Conservation (phyloP, 768 basidiomycete genomes). For the Cystobasidium ongulense region DNA sequence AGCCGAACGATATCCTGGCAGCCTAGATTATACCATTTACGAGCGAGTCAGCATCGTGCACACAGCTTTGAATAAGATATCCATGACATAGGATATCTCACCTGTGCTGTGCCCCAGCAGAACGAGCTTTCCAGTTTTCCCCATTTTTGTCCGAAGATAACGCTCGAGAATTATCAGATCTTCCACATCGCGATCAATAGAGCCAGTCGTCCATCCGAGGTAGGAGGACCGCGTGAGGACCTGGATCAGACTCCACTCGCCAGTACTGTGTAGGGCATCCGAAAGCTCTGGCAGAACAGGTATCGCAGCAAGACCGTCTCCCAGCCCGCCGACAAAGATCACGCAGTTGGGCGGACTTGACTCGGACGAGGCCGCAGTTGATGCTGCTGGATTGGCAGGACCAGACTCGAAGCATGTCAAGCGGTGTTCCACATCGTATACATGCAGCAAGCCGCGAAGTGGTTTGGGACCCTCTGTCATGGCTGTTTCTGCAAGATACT, state of each 20-base stretch:
- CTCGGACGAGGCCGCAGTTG: neutral
- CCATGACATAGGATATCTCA: too few species aligned
- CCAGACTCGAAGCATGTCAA: slow-evolving; percentile 15
- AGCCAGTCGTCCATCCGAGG: slow-evolving; percentile 3
- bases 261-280: neutral
- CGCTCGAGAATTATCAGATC: slow-evolving; percentile 14
- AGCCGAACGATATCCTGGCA: slow-evolving; percentile 29
- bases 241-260: slow-evolving; percentile 26
- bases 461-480: neutral
- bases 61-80: too few species aligned
- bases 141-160: slow-evolving; percentile 7
- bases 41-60: neutral
- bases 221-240: slow-evolving; percentile 21
- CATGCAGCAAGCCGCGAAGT: neutral
- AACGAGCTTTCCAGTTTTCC: slow-evolving; percentile 16
- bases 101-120: slow-evolving; percentile 27
- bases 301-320: slow-evolving; percentile 17
- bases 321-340: slow-evolving; percentile 24
- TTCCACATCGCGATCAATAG: slow-evolving; percentile 18
- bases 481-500: neutral
- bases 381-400: neutral
- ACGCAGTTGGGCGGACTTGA: neutral
- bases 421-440: slow-evolving; percentile 5
- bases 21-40: neutral
- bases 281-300: slow-evolving; percentile 10